Evolutionary conservation across 495 filamentous ascomycete species (phyloP).

Genomic region (Niebla homalea): DNA sequence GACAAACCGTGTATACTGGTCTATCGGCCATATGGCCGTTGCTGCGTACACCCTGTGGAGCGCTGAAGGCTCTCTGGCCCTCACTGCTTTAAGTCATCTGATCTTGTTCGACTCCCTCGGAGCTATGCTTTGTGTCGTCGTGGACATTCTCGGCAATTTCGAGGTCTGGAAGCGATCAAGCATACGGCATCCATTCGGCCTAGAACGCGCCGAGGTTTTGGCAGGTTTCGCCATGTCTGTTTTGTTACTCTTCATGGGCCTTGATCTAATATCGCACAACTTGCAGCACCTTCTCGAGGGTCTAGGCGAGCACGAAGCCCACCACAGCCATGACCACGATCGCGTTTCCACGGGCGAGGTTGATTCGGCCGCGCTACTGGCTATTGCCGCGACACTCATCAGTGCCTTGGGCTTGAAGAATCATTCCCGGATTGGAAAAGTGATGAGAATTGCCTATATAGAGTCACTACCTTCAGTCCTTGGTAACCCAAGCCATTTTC

Average conservation of each 20-base stretch:
- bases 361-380: constrained; percentile 70
- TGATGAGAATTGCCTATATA: constrained; percentile 69
- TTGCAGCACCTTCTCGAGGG: constrained; percentile 71
- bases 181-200: constrained; percentile 84
- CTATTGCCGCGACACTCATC: constrained; percentile 76
- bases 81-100: constrained; percentile 84
- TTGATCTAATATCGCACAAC: constrained; percentile 88
- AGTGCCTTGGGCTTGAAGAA: constrained; percentile 82
- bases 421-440: constrained; percentile 82
- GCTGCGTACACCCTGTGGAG: constrained; percentile 74
- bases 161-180: constrained; percentile 92
- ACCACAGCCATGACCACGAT: constrained; percentile 54
- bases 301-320: constrained; percentile 46
- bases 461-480: constrained; percentile 67
- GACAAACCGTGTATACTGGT: constrained; percentile 72
- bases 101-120: constrained; percentile 90
- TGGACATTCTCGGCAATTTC: constrained; percentile 89
- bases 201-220: constrained; percentile 84
- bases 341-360: constrained; percentile 61
- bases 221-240: constrained; percentile 96
- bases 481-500: constrained; percentile 84
- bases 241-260: constrained; percentile 86
- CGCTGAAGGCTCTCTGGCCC: constrained; percentile 73
- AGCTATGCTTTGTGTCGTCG: constrained; percentile 81
- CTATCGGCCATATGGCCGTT: constrained; percentile 69